Percentiles rank a stretch among this genome's conserved stretches.
Evolutionary conservation across 1,139 yeast genomes (phyloP).

Genomic region (Arxiozyma slooffiae): DNA sequence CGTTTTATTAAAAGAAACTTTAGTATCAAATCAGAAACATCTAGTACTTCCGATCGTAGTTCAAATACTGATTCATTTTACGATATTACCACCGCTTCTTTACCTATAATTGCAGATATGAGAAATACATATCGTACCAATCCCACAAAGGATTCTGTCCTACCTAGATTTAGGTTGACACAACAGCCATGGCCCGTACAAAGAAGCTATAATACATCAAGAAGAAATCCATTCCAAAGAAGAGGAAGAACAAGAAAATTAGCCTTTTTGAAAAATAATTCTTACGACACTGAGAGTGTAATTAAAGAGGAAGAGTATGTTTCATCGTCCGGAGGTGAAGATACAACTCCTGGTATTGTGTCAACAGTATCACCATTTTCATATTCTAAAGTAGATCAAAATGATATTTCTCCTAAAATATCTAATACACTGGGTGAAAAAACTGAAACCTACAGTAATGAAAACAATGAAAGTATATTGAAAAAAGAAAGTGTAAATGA

Average conservation of each 20-base stretch:
- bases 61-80: slow-evolving; percentile 35
- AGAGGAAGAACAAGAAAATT: slow-evolving; percentile 18
- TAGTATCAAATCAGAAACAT: slow-evolving; percentile 34
- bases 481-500: slow-evolving; percentile 14
- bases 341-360: not conserved
- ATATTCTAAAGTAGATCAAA: not conserved
- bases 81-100: slow-evolving; percentile 31
- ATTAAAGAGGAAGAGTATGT: slow-evolving; percentile 27
- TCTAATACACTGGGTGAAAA: not conserved
- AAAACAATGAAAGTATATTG: not conserved
- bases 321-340: slow-evolving; percentile 16
- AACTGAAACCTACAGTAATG: not conserved
- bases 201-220: slow-evolving; percentile 38
- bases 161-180: slow-evolving; percentile 22
- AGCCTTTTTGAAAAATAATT: slow-evolving; percentile 13
- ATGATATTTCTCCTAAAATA: not conserved
- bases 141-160: slow-evolving; percentile 20
- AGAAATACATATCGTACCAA: slow-evolving; percentile 13
- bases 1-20: slow-evolving; percentile 27
- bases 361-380: not conserved
- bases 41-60: slow-evolving; percentile 35
- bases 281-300: slow-evolving; percentile 21
- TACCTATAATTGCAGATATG: slow-evolving; percentile 18
- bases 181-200: slow-evolving; percentile 28
- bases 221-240: slow-evolving; percentile 18